Evolutionary conservation across 352 stramenopile genomes (phyloP), one percentile per base, ranked within the genome.

Genomic region (Globisporangium spinosum): DNA sequence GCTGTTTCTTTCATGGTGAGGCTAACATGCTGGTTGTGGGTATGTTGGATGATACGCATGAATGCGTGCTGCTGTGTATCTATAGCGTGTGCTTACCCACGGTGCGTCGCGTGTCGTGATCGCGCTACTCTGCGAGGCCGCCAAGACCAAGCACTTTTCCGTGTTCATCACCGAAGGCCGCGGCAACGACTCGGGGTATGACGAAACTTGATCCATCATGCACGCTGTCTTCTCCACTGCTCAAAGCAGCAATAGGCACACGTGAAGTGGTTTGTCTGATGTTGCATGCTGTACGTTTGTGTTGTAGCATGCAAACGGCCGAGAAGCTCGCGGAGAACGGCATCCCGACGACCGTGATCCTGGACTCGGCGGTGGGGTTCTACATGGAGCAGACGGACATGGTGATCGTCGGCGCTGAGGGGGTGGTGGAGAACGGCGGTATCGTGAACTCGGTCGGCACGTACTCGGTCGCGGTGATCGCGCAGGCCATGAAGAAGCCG

Each of bases 371-470:
- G 3, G 96, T 98, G 65, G 97, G 86, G 4, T 98, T 97, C 77
- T 91, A 97, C 65, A 99, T 99, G 95, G 97, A 99, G 78, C 74
- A 90, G 43, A 86, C 98, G 15, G 96, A 99, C 76, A 91, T 99
- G 74, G 96, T 98, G 7, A 82, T 99, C 23, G 93, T 98, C 3
- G 97, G 97, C 13, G 97, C 97, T 2, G 96, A 98, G 69, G 96
- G 96, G 25, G 95, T 99, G 27, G 88, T 98, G 23, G 97, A 99
- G 78, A 99, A 99, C 74, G 97, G 97, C 13, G 97, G 97, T 5
- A 95, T 98, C 69, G 91, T 99, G 62, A 99, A 99, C 77, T 98
- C 98, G 73, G 89, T 99, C 58, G 97, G 97, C 23, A 99, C 97
- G 20, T 98, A 97, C 78, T 91, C 93, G 20, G 83, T 97, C 40